Evolutionary conservation across 495 filamentous ascomycete species (phyloP), one percentile per base, ranked within the genome.

Genomic region (Rhypophila decipiens): DNA sequence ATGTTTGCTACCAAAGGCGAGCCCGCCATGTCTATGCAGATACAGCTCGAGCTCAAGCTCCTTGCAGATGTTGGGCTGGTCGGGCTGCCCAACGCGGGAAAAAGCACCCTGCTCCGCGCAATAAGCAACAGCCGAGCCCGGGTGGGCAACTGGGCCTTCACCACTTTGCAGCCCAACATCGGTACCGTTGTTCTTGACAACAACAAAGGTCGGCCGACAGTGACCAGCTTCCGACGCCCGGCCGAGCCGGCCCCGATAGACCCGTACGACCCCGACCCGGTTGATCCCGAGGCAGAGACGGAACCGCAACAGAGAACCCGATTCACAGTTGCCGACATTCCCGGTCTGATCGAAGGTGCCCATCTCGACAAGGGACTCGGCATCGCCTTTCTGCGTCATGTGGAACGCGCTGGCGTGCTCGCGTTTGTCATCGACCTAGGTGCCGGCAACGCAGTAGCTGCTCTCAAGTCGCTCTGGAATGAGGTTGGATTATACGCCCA

Each of bases 301-400:
- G 52, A 60, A 43, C 60, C 65, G 24, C 71, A 77, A 36, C 67
- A 64, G 3, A 73, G 89, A 10, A 88, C 84, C 0, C 77, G 83
- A 24, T 95, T 97, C 63, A 95, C 90, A 5, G 85, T 98, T 49
- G 93, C 93, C 5, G 93, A 98, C 63, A 97, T 98, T 49, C 93
- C 93, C 10, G 93, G 93, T 9, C 69, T 98, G 40, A 85, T 98
- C 46, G 78, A 88, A 56, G 87, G 86, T 56, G 93, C 93, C 1
- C 90, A 97, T 69, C 74, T 95, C 4, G 90, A 97, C 66, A 86
- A 87, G 50, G 93, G 93, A 1, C 76, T 98, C 9, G 93, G 93
- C 0, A 81, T 95, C 15, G 88, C 85, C 19, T 98, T 98, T 58
- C 72, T 98, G 19, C 83, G 94, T 7, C 93, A 98, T 64, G 85